Base-by-base conservation (phyloP, 1,284 basidiomycete genomes). In the Papiliotrema flavescens region DNA sequence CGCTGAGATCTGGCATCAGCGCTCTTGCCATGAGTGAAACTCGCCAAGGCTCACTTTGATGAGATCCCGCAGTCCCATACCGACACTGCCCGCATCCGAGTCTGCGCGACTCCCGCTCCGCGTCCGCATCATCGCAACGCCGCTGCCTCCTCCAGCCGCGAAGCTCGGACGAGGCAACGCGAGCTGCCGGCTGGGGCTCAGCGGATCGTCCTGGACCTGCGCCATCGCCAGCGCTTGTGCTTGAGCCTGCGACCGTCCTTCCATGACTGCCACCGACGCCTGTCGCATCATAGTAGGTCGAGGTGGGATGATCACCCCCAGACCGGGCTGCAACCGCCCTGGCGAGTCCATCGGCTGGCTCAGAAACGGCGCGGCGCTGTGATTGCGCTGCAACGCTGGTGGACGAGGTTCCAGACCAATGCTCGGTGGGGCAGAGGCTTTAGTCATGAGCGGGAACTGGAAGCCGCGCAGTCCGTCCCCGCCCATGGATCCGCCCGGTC, bases 181-280 rank as follows among this genome's bases (percentile, higher is more conserved):
- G 5, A 70, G 53, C 15, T 51, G 56, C 44, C 61, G 64, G 20
- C 61, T 57, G 9, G 67, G 65, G 23, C 55, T 59, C 32, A 57
- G 26, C 4, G 61, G 61, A 9, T 51, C 58, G 36, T 56, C 49
- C 14, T 63, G 50, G 2, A 48, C 62, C 34, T 60, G 60, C 9
- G 63, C 62, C 32, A 66, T 41, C 2, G 62, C 65, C 24, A 60
- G 49, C 14, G 67, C 67, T 36, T 64, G 64, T 13, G 63, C 66
- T 44, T 65, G 67, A 3, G 58, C 59, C n/a, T 67, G 66, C n/a
- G 55, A 53, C 13, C 69, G 57, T 5, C 72, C 70, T 49, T 76
- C 75, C 74, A 76, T 75, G 19, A 77, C 71, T 2, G 75, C 70
- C 13, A 71, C 72, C 2, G 66, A 69, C 3, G 74, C 73, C 55